A percentile compares a stretch with the other conserved stretches of the same genome.
phyloP scores from a whole-genome alignment of 2,329 filamentous ascomycete genomes.

The Cladosporium sp. region DNA sequence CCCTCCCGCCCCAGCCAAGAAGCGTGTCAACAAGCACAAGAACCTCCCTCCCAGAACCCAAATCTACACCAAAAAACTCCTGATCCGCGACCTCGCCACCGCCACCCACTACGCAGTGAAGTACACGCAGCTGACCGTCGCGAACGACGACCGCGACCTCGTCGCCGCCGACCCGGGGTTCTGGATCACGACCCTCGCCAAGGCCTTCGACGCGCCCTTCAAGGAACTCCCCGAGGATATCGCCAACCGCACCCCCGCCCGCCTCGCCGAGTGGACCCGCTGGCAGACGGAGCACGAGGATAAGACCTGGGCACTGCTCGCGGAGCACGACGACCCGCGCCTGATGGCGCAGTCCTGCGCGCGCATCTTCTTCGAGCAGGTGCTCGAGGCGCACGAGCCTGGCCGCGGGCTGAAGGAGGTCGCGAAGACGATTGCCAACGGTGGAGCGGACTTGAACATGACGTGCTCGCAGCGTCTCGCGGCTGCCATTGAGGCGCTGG shows the following conservation, averaged over 20 bases:
- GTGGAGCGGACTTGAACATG: background rate
- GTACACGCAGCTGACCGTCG: background rate
- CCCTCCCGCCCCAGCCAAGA: background rate
- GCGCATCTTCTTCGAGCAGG: background rate
- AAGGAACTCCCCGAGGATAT: background rate
- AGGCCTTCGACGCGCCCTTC: background rate
- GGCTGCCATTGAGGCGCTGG: background rate
- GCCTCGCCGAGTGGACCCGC: background rate
- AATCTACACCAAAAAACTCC: background rate
- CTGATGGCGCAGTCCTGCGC: background rate
- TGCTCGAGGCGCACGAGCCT: background rate
- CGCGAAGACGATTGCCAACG: background rate
- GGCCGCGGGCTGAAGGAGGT: background rate
- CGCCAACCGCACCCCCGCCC: background rate
- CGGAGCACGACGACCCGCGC: background rate
- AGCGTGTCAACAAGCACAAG: background rate
- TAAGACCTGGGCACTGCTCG: background rate
- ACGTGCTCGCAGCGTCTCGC: conserved; percentile 2
- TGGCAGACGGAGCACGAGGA: conserved; percentile 2
- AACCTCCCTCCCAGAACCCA: background rate
- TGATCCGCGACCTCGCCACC: background rate
- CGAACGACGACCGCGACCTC: background rate
- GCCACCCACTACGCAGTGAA: background rate
- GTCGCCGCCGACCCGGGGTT: background rate
- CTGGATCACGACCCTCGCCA: background rate